phyloP scores from a whole-genome alignment of 495 filamentous ascomycete species.

The Lasiosphaeriaceae sp. region DNA sequence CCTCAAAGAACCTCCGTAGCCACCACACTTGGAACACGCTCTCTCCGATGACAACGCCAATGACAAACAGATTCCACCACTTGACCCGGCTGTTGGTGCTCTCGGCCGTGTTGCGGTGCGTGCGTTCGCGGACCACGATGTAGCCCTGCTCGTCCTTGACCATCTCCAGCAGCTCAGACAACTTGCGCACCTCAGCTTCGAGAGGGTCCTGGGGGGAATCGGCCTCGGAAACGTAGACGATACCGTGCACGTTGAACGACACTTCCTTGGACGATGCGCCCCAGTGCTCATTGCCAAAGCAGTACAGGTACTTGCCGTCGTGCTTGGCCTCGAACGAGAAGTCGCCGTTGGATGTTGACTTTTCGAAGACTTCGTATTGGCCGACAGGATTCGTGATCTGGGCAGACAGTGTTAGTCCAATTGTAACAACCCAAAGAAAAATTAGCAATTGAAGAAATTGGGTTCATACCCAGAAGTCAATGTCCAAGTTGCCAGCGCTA shows the following conservation, averaged over 20 bases:
- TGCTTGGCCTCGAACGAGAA: constrained; percentile 81
- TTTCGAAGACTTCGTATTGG: constrained; percentile 72
- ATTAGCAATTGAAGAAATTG: constrained; percentile 7
- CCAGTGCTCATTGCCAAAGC: constrained; percentile 98
- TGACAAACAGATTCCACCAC: constrained; percentile 99
- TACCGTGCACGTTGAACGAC: constrained; percentile 97
- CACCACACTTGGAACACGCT: constrained; percentile 99
- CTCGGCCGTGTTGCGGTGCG: constrained; percentile 96
- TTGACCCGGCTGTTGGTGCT: constrained; percentile 96
- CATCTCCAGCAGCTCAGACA: constrained; percentile 81
- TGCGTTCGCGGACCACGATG: constrained; percentile 90
- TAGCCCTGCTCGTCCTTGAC: constrained; percentile 98
- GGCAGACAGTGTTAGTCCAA: too few species aligned
- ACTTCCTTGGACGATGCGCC: constrained; percentile 90
- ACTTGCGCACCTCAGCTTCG: constrained; percentile 81
- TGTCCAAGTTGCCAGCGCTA: constrained; percentile 86
- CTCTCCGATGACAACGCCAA: constrained; percentile 83
- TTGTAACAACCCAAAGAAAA: too few species aligned
- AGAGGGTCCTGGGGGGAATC: constrained; percentile 83
- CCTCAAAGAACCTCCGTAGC: constrained; percentile 98
- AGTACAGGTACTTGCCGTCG: constrained; percentile 92
- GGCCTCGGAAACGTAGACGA: constrained; percentile 91
- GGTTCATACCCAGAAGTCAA: constrained; percentile 91
- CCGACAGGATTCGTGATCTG: constrained; percentile 81
- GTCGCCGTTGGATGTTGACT: constrained; percentile 79